These are phyloP conservation scores for Triangularia verruculosa DNA, from an alignment of 2,329 filamentous ascomycete genomes.

Conservation along the genomic window DNA sequence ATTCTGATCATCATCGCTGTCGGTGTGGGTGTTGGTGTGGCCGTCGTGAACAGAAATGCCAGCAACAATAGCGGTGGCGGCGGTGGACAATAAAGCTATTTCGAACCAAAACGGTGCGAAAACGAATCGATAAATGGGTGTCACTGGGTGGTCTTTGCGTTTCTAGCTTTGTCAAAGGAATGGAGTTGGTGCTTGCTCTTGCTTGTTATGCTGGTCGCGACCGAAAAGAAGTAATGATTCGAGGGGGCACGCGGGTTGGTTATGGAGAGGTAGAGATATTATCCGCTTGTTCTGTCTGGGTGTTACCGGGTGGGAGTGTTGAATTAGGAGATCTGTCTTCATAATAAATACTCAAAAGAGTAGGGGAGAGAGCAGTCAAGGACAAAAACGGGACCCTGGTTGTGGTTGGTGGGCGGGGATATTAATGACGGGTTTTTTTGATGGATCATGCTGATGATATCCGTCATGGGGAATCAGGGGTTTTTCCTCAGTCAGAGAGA, in stretches of 20 bases:
- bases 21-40: conserved; percentile 46
- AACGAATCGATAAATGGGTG: too few relatives aligned
- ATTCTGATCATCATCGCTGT: conserved; percentile 55
- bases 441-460: background rate
- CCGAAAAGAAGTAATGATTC: too few relatives aligned
- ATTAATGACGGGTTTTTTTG: background rate
- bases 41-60: background rate
- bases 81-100: too few relatives aligned
- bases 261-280: background rate
- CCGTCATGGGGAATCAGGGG: background rate
- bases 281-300: background rate
- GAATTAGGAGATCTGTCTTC: background rate
- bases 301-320: background rate
- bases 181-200: too few relatives aligned
- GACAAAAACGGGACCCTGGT: background rate
- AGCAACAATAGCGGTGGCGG: too few relatives aligned
- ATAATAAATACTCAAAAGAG: background rate
- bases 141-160: background rate
- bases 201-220: too few relatives aligned
- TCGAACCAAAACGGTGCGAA: too few relatives aligned
- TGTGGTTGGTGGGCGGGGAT: background rate
- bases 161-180: too few relatives aligned
- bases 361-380: background rate
- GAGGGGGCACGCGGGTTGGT: too few relatives aligned
- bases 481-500: background rate